Base-by-base conservation (phyloP, 108 stramenopile species). In the Skeletonema menzelii region DNA sequence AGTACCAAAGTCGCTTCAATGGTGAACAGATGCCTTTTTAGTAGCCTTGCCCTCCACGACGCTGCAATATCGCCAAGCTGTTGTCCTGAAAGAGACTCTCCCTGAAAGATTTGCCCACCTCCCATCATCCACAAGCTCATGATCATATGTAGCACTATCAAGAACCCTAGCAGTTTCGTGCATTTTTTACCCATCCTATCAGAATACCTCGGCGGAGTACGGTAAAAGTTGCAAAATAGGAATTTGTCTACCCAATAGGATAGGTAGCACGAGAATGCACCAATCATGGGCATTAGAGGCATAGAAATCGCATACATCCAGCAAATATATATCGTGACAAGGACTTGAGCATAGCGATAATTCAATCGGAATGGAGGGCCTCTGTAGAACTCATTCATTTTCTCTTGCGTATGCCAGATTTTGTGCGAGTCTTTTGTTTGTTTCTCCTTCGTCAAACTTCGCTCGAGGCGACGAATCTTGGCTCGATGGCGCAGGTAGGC, bases 211-310 rank as follows among this genome's bases (percentile, higher is more conserved):
- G 91, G 91, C 12, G 93, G 93, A 3, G 81, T 91, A 19, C 85
- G 65, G 67, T 94, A 92, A 49, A 90, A 87, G 55, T 85, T 79
- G 46, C 87, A 81, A 71, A 94, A 94, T 27, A 94, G 82, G 53
- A 79, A 88, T 67, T 92, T 92, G 69, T 94, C 93, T 14, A 91
- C 86, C 89, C 86, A 89, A 69, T 85, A 94, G 22, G 70, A 84
- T 12, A 92, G 59, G 42, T 69, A 82, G 75, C 87, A 91, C 1
- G 80, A 82, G 11, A 84, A 19, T 22, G 72, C 76, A 20, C 87
- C 91, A 56, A 94, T 70, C 31, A 86, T 62, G 6, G 80, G 82
- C 66, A 94, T 69, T 26, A 94, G 5, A 8, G 93, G 93, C 79
- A 94, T 89, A 19, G 87, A 87, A 32, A 87, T 69, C 24, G 86